Evolutionary conservation across 2,329 filamentous ascomycete species (phyloP).

Genomic region (Phaeosphaeriaceae sp.): DNA sequence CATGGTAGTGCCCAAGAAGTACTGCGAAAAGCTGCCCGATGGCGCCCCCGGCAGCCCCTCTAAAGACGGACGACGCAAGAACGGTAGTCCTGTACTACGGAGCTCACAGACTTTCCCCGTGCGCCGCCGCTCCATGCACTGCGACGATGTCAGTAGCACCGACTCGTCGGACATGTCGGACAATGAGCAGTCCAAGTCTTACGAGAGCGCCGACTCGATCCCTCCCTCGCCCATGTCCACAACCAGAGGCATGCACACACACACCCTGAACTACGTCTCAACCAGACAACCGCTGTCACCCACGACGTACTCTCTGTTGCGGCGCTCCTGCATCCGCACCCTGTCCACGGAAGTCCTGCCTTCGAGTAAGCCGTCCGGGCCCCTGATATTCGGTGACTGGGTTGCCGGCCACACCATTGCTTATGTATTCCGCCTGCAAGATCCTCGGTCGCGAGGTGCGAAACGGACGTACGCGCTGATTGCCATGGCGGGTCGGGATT

Average conservation of each 20-base stretch:
- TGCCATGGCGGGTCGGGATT: slow-evolving; percentile 63
- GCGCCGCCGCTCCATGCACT: slow-evolving; percentile 51
- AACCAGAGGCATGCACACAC: slow-evolving; percentile 55
- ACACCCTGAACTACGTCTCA: slow-evolving; percentile 65
- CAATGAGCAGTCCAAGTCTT: slow-evolving; percentile 48
- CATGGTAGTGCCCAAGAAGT: slow-evolving; percentile 61
- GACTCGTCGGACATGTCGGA: slow-evolving; percentile 47
- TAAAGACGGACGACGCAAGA: slow-evolving; percentile 57
- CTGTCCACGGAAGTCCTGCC: slow-evolving; percentile 65
- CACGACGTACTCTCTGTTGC: slow-evolving; percentile 61
- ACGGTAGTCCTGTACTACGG: slow-evolving; percentile 63
- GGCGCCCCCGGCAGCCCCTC: slow-evolving; percentile 60
- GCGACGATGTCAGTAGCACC: slow-evolving; percentile 41
- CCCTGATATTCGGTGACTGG: slow-evolving; percentile 65
- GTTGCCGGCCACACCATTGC: slow-evolving; percentile 65
- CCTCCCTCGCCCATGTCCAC: slow-evolving; percentile 54
- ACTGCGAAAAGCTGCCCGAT: slow-evolving; percentile 60
- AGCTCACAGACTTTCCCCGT: slow-evolving; percentile 62
- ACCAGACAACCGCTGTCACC: slow-evolving; percentile 62
- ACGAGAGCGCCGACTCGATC: slow-evolving; percentile 43
- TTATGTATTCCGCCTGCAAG: slow-evolving; percentile 65
- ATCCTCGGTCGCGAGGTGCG: slow-evolving; percentile 64
- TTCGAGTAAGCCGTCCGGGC: slow-evolving; percentile 62
- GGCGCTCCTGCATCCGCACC: slow-evolving; percentile 65
- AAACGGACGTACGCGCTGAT: slow-evolving; percentile 64